Conservation (phyloP, 768 basidiomycete genomes). For the Leucocoprinus birnbaumii region DNA sequence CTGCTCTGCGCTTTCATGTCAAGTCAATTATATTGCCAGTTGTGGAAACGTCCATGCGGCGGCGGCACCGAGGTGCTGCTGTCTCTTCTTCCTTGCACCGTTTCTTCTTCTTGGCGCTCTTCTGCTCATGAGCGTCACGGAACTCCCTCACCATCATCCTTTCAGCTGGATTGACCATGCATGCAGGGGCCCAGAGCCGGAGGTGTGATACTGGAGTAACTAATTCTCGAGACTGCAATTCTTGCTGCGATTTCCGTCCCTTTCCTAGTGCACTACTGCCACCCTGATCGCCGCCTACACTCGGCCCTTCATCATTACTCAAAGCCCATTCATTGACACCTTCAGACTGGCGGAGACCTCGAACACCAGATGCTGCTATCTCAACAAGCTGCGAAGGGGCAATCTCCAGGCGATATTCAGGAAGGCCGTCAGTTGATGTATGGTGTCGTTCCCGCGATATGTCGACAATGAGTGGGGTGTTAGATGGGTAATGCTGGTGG, state of each 20-base stretch:
- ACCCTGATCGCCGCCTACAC: constrained; percentile 46
- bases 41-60: no score
- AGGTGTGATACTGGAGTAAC: constrained; percentile 54
- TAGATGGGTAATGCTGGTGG: no score
- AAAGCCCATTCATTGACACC: constrained; percentile 47
- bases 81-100: constrained; percentile 12
- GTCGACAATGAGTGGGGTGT: constrained; percentile 51
- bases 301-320: constrained; percentile 43
- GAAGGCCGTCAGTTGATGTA: constrained; percentile 62
- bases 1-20: no score
- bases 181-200: constrained; percentile 82
- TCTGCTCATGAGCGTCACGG: constrained; percentile 46
- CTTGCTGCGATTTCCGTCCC: no score
- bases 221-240: constrained; percentile 33
- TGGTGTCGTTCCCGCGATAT: constrained; percentile 68
- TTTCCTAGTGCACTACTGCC: constrained; percentile 35
- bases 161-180: constrained; percentile 66
- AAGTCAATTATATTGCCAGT: no score
- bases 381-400: constrained; percentile 64
- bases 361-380: constrained; percentile 63
- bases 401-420: constrained; percentile 82
- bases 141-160: constrained; percentile 63
- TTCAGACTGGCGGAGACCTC: constrained; percentile 53
- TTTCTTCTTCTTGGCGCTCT: constrained; percentile 50
- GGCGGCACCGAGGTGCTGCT: no score